phyloP scores from a whole-genome alignment of 441 rosid species.

The Flueggea neowawraea region DNA sequence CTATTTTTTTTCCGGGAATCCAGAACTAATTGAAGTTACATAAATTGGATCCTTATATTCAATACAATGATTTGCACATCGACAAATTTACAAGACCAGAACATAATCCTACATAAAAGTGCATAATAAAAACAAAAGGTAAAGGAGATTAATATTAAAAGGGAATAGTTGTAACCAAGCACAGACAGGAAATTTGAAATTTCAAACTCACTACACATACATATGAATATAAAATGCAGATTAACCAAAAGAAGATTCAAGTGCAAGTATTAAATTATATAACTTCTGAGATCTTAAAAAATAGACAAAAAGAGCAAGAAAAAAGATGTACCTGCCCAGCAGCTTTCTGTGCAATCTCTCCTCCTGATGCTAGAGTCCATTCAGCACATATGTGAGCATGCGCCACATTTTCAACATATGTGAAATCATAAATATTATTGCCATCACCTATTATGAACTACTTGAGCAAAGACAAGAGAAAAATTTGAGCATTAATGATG shows the following conservation, averaged over 20 bases:
- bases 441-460: constrained; percentile 97
- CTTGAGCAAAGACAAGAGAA: constrained; percentile 13
- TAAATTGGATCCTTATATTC: too few species aligned
- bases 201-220: too few species aligned
- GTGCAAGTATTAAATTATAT: neutral
- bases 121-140: too few species aligned
- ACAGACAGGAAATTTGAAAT: too few species aligned
- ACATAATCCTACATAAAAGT: too few species aligned
- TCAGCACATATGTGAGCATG: constrained; percentile 97
- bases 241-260: neutral
- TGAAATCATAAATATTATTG: constrained; percentile 73
- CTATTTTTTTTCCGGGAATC: too few species aligned
- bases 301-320: constrained; percentile 3
- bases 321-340: constrained; percentile 75
- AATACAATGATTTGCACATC: too few species aligned
- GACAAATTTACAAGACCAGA: too few species aligned
- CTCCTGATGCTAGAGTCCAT: constrained; percentile 80
- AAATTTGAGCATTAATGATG: constrained; percentile 5
- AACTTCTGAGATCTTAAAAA: neutral
- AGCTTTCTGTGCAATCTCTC: constrained; percentile 66
- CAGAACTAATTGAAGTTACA: too few species aligned
- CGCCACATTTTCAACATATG: constrained; percentile 91
- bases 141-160: too few species aligned
- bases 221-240: too few species aligned
- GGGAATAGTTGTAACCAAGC: too few species aligned